These are phyloP conservation scores for Noccaea caerulescens DNA, from an alignment of 345 rosid species.

Conservation along the genomic window DNA sequence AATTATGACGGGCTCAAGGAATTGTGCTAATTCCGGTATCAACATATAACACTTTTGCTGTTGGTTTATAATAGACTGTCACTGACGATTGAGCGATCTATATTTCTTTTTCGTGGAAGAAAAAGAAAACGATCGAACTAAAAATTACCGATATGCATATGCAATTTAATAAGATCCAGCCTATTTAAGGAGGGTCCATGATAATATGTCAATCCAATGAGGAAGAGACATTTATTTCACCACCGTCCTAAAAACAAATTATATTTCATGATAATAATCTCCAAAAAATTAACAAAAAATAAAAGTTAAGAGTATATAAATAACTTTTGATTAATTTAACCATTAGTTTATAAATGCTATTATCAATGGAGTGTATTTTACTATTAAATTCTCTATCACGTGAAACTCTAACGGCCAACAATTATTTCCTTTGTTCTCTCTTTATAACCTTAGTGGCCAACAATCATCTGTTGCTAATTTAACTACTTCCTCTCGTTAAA, in stretches of 20 bases:
- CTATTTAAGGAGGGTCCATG: conserved; percentile 30
- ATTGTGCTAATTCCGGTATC: too few species aligned
- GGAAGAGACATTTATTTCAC: conserved; percentile 26
- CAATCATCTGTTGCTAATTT: conserved; percentile 7
- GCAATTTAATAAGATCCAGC: conserved; percentile 7
- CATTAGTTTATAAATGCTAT: background rate
- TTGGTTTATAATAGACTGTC: background rate
- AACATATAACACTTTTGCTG: background rate
- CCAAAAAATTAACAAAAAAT: background rate
- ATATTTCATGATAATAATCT: conserved; percentile 24
- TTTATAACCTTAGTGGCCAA: background rate
- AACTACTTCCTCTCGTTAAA: conserved; percentile 1
- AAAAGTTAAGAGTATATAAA: background rate
- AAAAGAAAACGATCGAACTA: background rate
- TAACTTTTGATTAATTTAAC: background rate
- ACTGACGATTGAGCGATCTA: background rate
- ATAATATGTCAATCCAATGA: conserved; percentile 33
- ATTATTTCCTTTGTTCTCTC: background rate
- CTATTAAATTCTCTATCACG: conserved; percentile 17
- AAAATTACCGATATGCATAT: background rate
- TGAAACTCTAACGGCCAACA: conserved; percentile 29
- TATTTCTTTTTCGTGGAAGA: background rate
- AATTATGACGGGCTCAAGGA: too few species aligned
- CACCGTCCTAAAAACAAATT: conserved; percentile 32
- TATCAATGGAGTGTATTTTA: background rate